Evolutionary conservation across 148 eudicot species (phyloP).

Genomic region (Silene uniflora): DNA sequence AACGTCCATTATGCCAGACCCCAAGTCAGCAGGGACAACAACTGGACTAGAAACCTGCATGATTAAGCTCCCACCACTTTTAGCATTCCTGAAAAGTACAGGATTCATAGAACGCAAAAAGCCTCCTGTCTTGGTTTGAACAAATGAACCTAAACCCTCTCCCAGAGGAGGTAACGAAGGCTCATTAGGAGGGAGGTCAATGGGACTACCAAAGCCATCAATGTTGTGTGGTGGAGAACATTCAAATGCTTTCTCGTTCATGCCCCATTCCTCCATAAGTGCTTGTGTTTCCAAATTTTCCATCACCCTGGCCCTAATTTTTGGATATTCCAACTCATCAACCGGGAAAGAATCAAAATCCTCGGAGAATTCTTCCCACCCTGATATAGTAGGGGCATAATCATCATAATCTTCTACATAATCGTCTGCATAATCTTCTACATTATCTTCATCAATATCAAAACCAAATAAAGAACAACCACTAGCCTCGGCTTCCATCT

Average conservation of each 20-base stretch:
- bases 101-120: slow-evolving; percentile 63
- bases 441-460: slow-evolving; percentile 33
- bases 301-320: slow-evolving; percentile 53
- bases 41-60: slow-evolving; percentile 66
- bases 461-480: slow-evolving; percentile 40
- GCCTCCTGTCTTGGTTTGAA: slow-evolving; percentile 53
- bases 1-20: slow-evolving; percentile 45
- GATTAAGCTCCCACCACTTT: slow-evolving; percentile 54
- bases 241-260: slow-evolving; percentile 47
- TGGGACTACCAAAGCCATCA: slow-evolving; percentile 62
- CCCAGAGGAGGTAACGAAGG: slow-evolving; percentile 36
- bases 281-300: slow-evolving; percentile 67
- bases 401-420: slow-evolving; percentile 33
- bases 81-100: slow-evolving; percentile 42
- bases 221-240: slow-evolving; percentile 41
- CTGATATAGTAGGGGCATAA: slow-evolving; percentile 26
- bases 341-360: slow-evolving; percentile 33
- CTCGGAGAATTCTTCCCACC: slow-evolving; percentile 30
- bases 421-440: slow-evolving; percentile 36
- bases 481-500: slow-evolving; percentile 42
- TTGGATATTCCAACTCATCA: slow-evolving; percentile 34
- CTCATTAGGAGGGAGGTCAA: slow-evolving; percentile 38
- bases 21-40: slow-evolving; percentile 60
- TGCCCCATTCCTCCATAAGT: slow-evolving; percentile 62
- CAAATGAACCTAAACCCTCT: slow-evolving; percentile 47